Evolutionary conservation across 352 stramenopile species (phyloP).

Genomic region (Thraustochytrium striatum): DNA sequence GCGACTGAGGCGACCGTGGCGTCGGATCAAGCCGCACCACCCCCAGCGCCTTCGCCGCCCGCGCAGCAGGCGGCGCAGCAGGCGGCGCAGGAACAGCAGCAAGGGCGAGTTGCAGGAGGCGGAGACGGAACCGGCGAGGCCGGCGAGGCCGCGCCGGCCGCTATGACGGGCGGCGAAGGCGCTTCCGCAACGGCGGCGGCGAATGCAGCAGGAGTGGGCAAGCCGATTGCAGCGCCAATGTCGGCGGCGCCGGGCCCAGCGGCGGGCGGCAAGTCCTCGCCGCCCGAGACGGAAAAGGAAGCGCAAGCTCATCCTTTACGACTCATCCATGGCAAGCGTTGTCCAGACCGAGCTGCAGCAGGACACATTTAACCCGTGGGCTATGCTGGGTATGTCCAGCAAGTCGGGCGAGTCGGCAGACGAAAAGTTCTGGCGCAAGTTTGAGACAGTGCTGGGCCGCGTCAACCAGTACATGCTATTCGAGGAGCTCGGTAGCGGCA

Average conservation of each 20-base stretch:
- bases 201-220: not conserved
- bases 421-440: conserved; percentile 17
- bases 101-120: no score
- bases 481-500: conserved; percentile 1
- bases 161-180: no score
- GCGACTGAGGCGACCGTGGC: no score
- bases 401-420: not conserved
- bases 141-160: no score
- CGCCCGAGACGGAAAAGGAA: not conserved
- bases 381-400: not conserved
- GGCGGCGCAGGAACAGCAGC: no score
- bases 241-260: not conserved
- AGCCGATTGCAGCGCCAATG: not conserved
- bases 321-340: not conserved
- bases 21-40: no score
- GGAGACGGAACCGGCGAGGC: no score
- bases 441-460: conserved; percentile 33
- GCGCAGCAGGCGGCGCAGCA: no score
- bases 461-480: conserved; percentile 41
- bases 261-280: not conserved
- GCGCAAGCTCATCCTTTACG: not conserved
- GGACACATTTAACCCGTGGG: not conserved
- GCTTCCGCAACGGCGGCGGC: no score
- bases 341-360: not conserved
- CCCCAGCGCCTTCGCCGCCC: no score